Conservation (phyloP, 176 grass and related monocot species). For the Calamus simplicifolius region DNA sequence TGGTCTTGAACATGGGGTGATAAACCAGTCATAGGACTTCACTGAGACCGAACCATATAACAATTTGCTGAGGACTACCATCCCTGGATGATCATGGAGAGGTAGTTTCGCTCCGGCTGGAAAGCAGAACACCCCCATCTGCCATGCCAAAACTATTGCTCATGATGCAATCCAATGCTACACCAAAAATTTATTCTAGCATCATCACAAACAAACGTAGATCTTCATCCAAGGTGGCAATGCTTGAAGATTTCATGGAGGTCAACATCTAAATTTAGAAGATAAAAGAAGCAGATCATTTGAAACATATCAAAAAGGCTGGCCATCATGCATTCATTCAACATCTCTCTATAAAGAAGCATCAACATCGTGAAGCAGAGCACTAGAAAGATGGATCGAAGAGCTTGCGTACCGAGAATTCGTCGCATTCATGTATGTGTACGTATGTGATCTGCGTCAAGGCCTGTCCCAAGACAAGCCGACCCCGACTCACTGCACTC, state of each 20-base stretch:
- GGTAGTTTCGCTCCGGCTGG: slow-evolving; percentile 20
- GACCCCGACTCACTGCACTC: not conserved
- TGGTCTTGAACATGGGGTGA: not conserved
- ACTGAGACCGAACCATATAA: slow-evolving; percentile 10
- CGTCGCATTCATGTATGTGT: slow-evolving; percentile 19
- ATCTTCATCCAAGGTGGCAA: not conserved
- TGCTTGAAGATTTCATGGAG: no score
- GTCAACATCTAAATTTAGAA: no score
- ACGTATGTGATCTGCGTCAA: slow-evolving; percentile 16
- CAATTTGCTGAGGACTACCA: slow-evolving; percentile 24
- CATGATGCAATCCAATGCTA: no score
- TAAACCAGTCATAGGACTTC: slow-evolving; percentile 22
- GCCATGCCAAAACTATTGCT: not conserved
- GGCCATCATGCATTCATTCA: no score
- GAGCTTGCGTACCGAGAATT: slow-evolving; percentile 13
- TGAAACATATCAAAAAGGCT: no score
- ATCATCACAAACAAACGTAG: not conserved
- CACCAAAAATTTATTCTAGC: no score
- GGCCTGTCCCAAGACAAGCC: slow-evolving; percentile 1
- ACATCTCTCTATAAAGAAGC: no score
- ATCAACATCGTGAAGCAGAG: no score
- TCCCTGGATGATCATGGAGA: slow-evolving; percentile 21
- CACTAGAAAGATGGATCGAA: no score
- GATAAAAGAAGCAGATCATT: no score
- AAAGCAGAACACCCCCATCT: slow-evolving; percentile 26